Evolutionary conservation across 1,284 basidiomycete species (phyloP), one percentile per base, ranked within the genome.

Genomic region (Marasmius tenuissimus): DNA sequence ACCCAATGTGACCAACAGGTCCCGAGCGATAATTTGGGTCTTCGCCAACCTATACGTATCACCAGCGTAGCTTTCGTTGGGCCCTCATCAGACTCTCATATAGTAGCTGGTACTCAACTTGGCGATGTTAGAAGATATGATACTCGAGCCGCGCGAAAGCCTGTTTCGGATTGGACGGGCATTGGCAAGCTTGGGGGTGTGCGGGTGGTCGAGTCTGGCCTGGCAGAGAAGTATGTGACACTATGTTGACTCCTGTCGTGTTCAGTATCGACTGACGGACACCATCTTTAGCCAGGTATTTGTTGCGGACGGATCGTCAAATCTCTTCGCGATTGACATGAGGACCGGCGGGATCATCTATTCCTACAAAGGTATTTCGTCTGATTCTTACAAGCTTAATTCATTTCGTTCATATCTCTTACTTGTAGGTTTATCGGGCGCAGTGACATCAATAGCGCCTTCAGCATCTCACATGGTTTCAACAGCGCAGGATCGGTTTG

Each of bases 101-200:
- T 96, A 16, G 76, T 90, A 8, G 85, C 86, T 12, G 94, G 94
- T 0, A 95, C 93, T 0, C 85, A 88, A 62, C 77, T 87, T 42
- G 94, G 94, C 9, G 84, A 89, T 65, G 78, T 96, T 2, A 83
- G 92, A 59, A 81, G 86, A 56, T 96, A 96, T 71, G 94, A 96
- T 70, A 92, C 88, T 2, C 85, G 93, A 52, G 78, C 84, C 18
- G 88, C 86, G 35, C 84, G 87, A 27, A 84, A 86, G 60, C 92
- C 93, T 18, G 83, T 89, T 6, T 80, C 85, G 20, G 84, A 90
- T 65, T 92, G 89, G 80, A 82, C 83, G 61, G 77, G 76, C 1
- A 70, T 92, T 10, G 83, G 80, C 14, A 86, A 86, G 70, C 76
- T 81, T 39, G 90, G 88, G n/a, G 92, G 91, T 8, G 76, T 96